Base-by-base conservation (phyloP, 2,329 filamentous ascomycete genomes). In the Cladorrhinum sp. region DNA sequence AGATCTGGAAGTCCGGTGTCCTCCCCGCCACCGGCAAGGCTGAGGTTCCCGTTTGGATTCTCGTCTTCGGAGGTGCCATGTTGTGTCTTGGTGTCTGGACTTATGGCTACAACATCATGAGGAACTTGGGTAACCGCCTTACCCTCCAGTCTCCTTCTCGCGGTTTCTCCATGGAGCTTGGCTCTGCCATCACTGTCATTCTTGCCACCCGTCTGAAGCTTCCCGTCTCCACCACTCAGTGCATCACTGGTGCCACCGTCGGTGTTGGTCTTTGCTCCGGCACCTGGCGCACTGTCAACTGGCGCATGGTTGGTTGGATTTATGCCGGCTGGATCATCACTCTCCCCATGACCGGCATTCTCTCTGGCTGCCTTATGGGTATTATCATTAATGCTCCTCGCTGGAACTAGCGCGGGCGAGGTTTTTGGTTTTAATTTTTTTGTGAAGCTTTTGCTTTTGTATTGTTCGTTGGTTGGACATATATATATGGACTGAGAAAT, bases 61-160 rank as follows among this genome's bases (percentile, higher is more conserved):
- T 88, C 33, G 64, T 63, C 21, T 76, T 74, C 55, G 72, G 73
- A 16, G 74, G 68, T 57, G 64, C 55, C 2, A 69, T 58, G 10
- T 65, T 77, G 23, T 77, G 78, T 50, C 69, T 85, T n/a, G 84
- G 84, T n/a, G 75, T 87, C 61, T 76, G 82, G 73, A 85, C 82
- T 9, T 87, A 85, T 66, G 84, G 85, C 7, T 87, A 86, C 71
- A 84, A 86, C 68, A 85, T 87, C 68, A 86, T 86, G 82, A 78
- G 78, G 59, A 80, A 81, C 64, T 75, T 85, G 65, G 83, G 83
- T 23, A 85, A 85, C 73, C 78, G 80, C 61, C 76, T 86, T 62
- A 85, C 83, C 1, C 76, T 82, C 14, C 81, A 84, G 73, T 84
- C 81, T 3, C 83, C 83, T 0, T 77, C 79, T 0, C 77, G 82